Evolutionary conservation across 306 rosid species (phyloP).

Genomic region (Erythrophleum fordii): DNA sequence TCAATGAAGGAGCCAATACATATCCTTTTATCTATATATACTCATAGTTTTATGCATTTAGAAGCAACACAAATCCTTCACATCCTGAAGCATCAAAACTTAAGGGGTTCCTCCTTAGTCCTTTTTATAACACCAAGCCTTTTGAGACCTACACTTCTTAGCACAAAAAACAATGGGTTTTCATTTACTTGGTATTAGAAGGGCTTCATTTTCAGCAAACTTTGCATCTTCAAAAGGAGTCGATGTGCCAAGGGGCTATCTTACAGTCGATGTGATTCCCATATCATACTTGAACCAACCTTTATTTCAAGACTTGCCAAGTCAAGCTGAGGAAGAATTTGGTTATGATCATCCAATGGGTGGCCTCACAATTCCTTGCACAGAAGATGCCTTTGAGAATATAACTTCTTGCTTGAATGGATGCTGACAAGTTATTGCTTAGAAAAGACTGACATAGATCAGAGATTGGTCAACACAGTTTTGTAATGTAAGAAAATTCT

Average conservation of each 20-base stretch:
- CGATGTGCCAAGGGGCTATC: neutral
- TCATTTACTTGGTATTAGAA: neutral
- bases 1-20: no score
- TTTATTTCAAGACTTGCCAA: neutral
- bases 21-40: neutral
- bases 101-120: neutral
- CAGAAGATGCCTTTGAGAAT: neutral
- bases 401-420: neutral
- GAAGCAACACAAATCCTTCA: neutral
- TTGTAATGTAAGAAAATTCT: neutral
- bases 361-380: neutral
- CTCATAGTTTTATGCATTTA: neutral
- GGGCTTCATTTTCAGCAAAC: no score
- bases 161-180: neutral
- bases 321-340: neutral
- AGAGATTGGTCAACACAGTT: neutral
- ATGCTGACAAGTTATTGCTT: neutral
- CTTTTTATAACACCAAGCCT: neutral
- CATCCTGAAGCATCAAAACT: neutral
- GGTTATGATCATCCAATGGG: neutral
- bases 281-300: conserved; percentile 7
- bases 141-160: neutral
- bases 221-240: neutral
- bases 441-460: neutral
- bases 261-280: neutral